Percentiles rank a stretch among this genome's conserved stretches.
These are phyloP conservation scores for Fraxinus albicans DNA, from an alignment of 305 asterid genomes.

Conservation along the genomic window DNA sequence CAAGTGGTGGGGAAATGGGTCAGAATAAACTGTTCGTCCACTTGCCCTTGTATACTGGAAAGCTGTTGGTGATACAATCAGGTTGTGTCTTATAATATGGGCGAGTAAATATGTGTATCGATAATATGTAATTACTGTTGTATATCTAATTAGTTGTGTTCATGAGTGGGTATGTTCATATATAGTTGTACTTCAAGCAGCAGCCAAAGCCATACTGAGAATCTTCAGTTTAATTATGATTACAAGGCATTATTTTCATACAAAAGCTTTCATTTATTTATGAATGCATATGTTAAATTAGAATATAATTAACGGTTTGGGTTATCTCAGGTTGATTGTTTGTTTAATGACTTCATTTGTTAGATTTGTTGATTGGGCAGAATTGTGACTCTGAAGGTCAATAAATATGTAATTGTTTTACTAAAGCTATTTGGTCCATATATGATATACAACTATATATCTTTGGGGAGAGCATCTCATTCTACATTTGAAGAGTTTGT, in stretches of 20 bases:
- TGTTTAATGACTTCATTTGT: background rate
- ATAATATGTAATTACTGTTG: background rate
- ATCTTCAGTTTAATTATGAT: background rate
- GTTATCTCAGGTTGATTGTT: background rate
- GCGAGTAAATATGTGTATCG: background rate
- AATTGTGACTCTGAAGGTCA: background rate
- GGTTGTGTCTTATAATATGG: background rate
- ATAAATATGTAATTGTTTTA: background rate
- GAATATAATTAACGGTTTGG: background rate
- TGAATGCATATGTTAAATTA: background rate
- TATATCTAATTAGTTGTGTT: background rate
- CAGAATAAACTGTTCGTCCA: background rate
- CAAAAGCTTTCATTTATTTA: background rate
- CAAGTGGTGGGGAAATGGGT: background rate
- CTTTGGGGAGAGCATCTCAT: slow-evolving; percentile 12
- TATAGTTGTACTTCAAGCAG: background rate
- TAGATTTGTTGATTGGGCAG: background rate
- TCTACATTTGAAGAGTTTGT: slow-evolving; percentile 2
- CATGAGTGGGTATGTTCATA: background rate
- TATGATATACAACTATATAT: background rate
- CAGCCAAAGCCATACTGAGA: background rate
- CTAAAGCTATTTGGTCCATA: background rate
- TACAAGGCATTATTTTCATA: background rate
- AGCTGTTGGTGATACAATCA: background rate
- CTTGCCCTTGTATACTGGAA: background rate